A percentile compares a stretch with the other conserved stretches of the same genome.
phyloP scores from a whole-genome alignment of 2,329 filamentous ascomycete genomes.

The Pseudogymnoascus sp. region DNA sequence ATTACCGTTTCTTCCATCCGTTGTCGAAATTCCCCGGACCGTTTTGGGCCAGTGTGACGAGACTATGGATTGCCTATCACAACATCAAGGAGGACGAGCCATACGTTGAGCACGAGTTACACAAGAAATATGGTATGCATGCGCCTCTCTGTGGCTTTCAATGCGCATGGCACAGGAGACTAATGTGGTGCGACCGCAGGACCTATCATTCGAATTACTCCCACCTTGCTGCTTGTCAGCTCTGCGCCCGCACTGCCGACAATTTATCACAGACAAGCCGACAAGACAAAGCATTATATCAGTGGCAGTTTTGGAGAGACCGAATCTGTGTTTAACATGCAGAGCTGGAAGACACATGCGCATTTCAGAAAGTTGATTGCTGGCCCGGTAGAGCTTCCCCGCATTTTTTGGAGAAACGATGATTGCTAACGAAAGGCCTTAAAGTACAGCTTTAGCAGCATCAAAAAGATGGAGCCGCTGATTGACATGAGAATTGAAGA shows the following conservation, averaged over 20 bases:
- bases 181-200: slow-evolving; percentile 28
- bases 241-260: slow-evolving; percentile 47
- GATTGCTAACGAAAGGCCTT: slow-evolving; percentile 14
- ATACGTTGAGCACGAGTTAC: slow-evolving; percentile 34
- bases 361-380: slow-evolving; percentile 47
- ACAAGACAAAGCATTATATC: slow-evolving; percentile 53
- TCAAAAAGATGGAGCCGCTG: slow-evolving; percentile 51
- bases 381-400: slow-evolving; percentile 30
- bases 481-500: slow-evolving; percentile 42
- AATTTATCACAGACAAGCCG: slow-evolving; percentile 47
- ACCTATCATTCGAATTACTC: slow-evolving; percentile 45
- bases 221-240: slow-evolving; percentile 44
- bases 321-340: slow-evolving; percentile 52
- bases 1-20: slow-evolving; percentile 46
- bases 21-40: slow-evolving; percentile 45
- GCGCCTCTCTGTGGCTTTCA: neutral
- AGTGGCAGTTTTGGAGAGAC: slow-evolving; percentile 48
- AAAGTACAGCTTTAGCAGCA: slow-evolving; percentile 45
- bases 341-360: slow-evolving; percentile 42
- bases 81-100: slow-evolving; percentile 41
- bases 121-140: slow-evolving; percentile 41
- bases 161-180: neutral
- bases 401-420: neutral
- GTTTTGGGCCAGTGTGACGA: slow-evolving; percentile 47
- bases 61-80: slow-evolving; percentile 46